Evolutionary conservation across 2,329 filamentous ascomycete genomes (phyloP), one percentile per base, ranked within the genome.

Genomic region (Exophiala bonariae): DNA sequence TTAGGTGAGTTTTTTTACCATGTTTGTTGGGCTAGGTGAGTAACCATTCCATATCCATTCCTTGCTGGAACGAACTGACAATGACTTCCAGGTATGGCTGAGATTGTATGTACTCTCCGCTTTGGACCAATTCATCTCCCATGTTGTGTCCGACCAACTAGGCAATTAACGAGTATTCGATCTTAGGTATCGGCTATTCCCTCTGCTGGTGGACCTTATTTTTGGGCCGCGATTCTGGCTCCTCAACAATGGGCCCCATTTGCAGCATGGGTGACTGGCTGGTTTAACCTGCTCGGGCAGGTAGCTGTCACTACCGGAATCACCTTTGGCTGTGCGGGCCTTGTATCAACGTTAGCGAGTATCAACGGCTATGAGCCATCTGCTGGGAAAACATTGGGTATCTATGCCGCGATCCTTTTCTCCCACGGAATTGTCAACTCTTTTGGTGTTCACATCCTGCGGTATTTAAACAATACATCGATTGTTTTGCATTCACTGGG

Each of bases 201-300:
- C 1, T 81, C 78, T 1, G 73, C 71, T 36, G 79, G 79, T 31
- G 79, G 79, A 1, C 78, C 79, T 1, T 82, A 83, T 59, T 82
- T 80, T 61, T 82, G 80, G 79, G 71, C 78, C 1, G 78, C 78
- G 1, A 72, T 81, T 54, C 69, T 82, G 23, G 77, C 79, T 2
- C 78, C 78, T 1, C 65, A 68, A 4, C 61, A 65, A 44, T 63
- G 68, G 46, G 70, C 70, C 2, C 70, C 72, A 2, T 75, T 74
- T 59, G 68, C 66, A 32, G 66, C 66, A 17, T 76, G 73, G 73
- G 66, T 74, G 23, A 74, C 72, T n/a, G 73, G 73, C 19, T 74
- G 67, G 67, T 75, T 74, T 59, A 76, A 75, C 50, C 63, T 76
- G 13, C 66, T 76, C 2, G 72, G 72, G 10, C 73, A 75, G 58